Conservation (phyloP, 2,329 filamentous ascomycete genomes). For the Fusarium coffeatum region DNA sequence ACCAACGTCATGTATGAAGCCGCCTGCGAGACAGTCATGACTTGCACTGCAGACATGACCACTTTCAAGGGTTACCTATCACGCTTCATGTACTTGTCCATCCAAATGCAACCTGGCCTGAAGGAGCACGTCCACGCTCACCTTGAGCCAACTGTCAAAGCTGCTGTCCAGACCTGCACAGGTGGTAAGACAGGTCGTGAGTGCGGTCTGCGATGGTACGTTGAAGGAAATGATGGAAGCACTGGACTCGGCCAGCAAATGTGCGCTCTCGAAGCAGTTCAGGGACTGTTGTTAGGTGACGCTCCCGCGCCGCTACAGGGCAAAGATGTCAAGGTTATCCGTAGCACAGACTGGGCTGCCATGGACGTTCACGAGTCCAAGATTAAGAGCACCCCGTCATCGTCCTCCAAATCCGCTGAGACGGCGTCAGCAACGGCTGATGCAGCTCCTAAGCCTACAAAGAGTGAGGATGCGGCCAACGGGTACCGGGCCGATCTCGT, state of each 20-base stretch:
- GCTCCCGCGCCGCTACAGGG: constrained; percentile 60
- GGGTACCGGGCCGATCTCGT: constrained; percentile 27
- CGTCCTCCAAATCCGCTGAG: constrained; percentile 1
- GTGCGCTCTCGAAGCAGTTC: constrained; percentile 72
- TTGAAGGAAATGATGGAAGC: constrained; percentile 65
- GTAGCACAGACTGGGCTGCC: constrained; percentile 44
- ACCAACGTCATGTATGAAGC: constrained; percentile 73
- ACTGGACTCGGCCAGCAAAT: constrained; percentile 72
- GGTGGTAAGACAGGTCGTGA: constrained; percentile 63
- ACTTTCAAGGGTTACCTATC: constrained; percentile 76
- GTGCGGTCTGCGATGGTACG: constrained; percentile 74
- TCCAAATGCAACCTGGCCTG: constrained; percentile 67
- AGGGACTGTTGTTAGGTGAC: constrained; percentile 64
- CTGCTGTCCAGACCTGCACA: constrained; percentile 67
- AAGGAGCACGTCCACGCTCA: constrained; percentile 58
- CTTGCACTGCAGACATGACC: constrained; percentile 72
- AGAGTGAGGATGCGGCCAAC: constrained; percentile 38
- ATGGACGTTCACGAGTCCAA: constrained; percentile 27
- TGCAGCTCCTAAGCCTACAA: constrained; percentile 21
- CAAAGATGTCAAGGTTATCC: constrained; percentile 60
- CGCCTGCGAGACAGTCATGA: constrained; percentile 69
- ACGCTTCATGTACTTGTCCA: constrained; percentile 71
- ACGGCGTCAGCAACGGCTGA: constrained; percentile 16
- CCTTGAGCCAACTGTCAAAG: constrained; percentile 64
- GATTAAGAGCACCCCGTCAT: constrained; percentile 25